A percentile compares a stretch with the other conserved stretches of the same genome.
Conservation (phyloP, 352 stramenopile genomes). For the Thalassiosira hispida region DNA sequence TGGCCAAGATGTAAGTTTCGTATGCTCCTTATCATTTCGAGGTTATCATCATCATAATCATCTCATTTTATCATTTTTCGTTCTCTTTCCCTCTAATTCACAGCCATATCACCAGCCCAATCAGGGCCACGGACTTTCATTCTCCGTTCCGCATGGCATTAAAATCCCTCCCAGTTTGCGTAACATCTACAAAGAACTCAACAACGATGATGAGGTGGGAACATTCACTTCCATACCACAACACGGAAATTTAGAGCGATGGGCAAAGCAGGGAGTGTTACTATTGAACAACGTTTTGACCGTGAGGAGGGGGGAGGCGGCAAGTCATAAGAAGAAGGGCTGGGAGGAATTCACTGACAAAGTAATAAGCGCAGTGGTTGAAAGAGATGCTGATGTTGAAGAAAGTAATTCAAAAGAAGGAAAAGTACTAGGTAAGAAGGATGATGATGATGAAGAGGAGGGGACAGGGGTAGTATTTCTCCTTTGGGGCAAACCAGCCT, state of each 20-base stretch:
- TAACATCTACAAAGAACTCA: constrained; percentile 98
- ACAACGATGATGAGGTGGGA: constrained; percentile 41
- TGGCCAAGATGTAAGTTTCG: constrained; percentile 83
- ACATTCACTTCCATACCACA: constrained; percentile 64
- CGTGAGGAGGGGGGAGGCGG: constrained; percentile 89
- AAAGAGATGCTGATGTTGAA: constrained; percentile 14
- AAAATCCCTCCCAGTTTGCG: constrained; percentile 91
- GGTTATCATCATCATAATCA: too few species aligned
- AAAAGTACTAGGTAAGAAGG: constrained; percentile 3
- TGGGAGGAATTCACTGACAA: constrained; percentile 89
- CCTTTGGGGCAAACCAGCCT: constrained; percentile 97
- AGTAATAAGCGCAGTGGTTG: constrained; percentile 38
- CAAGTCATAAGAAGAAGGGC: constrained; percentile 93
- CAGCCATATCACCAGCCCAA: constrained; percentile 46
- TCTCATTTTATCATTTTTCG: background rate
- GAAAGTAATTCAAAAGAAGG: background rate
- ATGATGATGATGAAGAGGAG: constrained; percentile 81
- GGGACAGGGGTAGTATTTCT: constrained; percentile 93
- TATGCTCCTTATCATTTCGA: background rate
- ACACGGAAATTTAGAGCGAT: constrained; percentile 92
- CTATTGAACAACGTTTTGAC: constrained; percentile 98
- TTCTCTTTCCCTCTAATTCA: background rate
- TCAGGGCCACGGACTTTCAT: constrained; percentile 87
- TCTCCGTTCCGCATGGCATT: constrained; percentile 90
- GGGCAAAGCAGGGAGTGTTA: constrained; percentile 94